Percentiles rank a stretch among this genome's conserved stretches.
These are phyloP conservation scores for Angomonas ambiguus DNA, from an alignment of 208 protist genomes.

Conservation along the genomic window DNA sequence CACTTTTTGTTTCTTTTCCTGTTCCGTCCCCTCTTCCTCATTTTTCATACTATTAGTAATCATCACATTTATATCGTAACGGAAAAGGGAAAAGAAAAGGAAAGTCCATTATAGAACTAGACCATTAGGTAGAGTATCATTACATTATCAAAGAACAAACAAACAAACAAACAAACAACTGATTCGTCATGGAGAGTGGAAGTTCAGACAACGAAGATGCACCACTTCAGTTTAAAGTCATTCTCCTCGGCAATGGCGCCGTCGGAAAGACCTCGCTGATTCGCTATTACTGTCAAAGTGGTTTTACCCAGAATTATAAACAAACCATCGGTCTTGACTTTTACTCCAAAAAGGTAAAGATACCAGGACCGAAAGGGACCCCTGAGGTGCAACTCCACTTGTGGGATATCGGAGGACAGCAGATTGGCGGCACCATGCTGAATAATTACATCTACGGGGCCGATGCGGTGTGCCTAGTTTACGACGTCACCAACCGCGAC, in stretches of 20 bases:
- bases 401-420: constrained; percentile 96
- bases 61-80: too few species aligned
- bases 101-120: too few species aligned
- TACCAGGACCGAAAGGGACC: constrained; percentile 35
- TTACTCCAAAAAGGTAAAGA: constrained; percentile 86
- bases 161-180: not conserved
- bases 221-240: constrained; percentile 56
- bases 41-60: too few species aligned
- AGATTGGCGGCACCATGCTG: constrained; percentile 93
- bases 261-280: constrained; percentile 94
- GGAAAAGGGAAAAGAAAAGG: too few species aligned
- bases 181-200: constrained; percentile 59
- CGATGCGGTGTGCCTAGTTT: constrained; percentile 89
- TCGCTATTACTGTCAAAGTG: constrained; percentile 78
- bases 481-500: constrained; percentile 91
- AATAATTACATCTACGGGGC: constrained; percentile 91
- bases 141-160: not conserved
- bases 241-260: constrained; percentile 77
- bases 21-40: too few species aligned
- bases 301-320: constrained; percentile 89
- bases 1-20: too few species aligned
- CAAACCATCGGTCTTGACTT: constrained; percentile 96
- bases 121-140: too few species aligned
- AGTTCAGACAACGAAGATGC: constrained; percentile 49
- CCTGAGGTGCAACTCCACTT: constrained; percentile 81